phyloP scores from a whole-genome alignment of 2,329 filamentous ascomycete genomes.

The Microsporum canis region DNA sequence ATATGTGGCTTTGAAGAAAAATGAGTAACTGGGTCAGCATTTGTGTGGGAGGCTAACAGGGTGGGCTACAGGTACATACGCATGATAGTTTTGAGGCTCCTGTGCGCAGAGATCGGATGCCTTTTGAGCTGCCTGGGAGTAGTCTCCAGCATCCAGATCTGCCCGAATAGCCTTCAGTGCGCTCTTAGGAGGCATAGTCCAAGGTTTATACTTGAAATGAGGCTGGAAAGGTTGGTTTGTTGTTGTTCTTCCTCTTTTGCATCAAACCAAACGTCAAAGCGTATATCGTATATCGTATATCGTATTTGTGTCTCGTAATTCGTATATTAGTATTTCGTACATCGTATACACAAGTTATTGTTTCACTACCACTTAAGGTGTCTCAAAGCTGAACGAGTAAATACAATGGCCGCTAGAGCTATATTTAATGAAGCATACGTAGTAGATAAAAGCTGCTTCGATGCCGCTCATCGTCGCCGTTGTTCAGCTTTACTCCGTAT shows the following conservation, averaged over 20 bases:
- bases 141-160: conserved; percentile 66
- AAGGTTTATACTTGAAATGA: not conserved
- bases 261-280: not conserved
- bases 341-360: too few species aligned
- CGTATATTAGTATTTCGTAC: conserved; percentile 5
- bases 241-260: not conserved
- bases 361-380: too few species aligned
- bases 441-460: too few species aligned
- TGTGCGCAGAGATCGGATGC: conserved; percentile 57
- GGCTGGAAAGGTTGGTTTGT: not conserved
- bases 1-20: conserved; percentile 52
- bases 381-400: too few species aligned
- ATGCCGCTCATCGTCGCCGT: too few species aligned
- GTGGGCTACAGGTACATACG: conserved; percentile 38
- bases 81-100: conserved; percentile 73
- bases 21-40: conserved; percentile 7
- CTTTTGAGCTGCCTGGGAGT: conserved; percentile 60
- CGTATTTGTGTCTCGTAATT: conserved; percentile 13
- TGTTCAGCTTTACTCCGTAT: too few species aligned
- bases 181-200: conserved; percentile 47
- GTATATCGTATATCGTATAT: conserved; percentile 1
- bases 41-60: not conserved
- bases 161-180: conserved; percentile 71
- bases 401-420: too few species aligned
- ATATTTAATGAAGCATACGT: too few species aligned